Base-by-base conservation (phyloP, 73 alveolate species). In the Loxodes magnus region DNA sequence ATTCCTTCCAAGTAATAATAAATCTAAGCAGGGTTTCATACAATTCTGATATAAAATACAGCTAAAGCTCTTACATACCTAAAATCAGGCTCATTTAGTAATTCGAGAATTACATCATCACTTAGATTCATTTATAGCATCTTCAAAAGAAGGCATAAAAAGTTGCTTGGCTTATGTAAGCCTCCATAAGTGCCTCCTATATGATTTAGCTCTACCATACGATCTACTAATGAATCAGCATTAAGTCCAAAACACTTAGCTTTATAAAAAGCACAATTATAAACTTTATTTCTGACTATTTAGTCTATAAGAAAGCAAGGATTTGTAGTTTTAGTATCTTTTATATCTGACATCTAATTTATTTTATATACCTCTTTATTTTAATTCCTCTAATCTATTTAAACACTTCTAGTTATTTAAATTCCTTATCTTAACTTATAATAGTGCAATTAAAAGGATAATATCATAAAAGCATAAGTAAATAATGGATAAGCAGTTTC, bases 101-200 rank as follows among this genome's bases (percentile, higher is more conserved):
- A 79, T 56, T 83, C 94, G 46, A 79, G 52, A 15, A 88, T 62
- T 30, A 79, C 84, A 51, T 73, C 91, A 35, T 72, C 79, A 33
- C 70, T 77, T 20, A 94, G 96, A 46, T 78, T 64, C 27, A 88
- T 77, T 56, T 83, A 75, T 22, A 88, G 87, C 67, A 88, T 29
- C 69, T 88, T 88, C 53, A 88, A 43, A 20, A 82, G 48, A 14
- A 85, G 64, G 41, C 95, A 84, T n/a, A 88, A 60, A 63, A 88
- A 88, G 17, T 42, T 26, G 35, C 94, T 68, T 14, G 98, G 98
- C 35, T 71, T 76, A 38, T 70, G 74, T 21, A 58, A 69, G 9
- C 93, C 84, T 19, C 92, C 96, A 42, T 61, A 80, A 54, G 91
- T 78, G 10, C 98, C 98, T 4, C 96, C 96, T 12, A 88, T 70